Percentiles rank a stretch among this genome's conserved stretches.
phyloP scores from a whole-genome alignment of 768 basidiomycete species.

The Guyanaporus albipodus region DNA sequence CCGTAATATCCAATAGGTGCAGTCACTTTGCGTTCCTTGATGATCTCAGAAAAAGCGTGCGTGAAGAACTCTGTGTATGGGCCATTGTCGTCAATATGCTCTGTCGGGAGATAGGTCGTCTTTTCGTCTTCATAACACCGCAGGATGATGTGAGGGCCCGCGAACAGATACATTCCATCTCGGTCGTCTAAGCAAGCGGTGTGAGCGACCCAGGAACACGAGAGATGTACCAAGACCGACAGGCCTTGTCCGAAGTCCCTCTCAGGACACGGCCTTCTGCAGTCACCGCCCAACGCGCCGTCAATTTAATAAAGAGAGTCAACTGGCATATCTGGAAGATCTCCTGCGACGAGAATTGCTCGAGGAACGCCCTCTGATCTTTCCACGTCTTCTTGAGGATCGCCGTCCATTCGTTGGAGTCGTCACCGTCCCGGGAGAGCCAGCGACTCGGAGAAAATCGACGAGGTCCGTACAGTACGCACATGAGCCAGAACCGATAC shows the following conservation, averaged over 20 bases:
- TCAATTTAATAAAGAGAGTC: background rate
- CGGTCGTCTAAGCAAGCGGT: too few relatives aligned
- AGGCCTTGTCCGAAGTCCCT: background rate
- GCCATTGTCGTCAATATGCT: background rate
- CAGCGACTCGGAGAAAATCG: background rate
- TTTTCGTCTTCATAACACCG: conserved; percentile 6
- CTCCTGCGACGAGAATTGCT: conserved; percentile 1
- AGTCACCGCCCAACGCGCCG: background rate
- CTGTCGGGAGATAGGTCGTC: background rate
- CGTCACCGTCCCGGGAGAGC: background rate
- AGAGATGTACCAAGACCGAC: background rate
- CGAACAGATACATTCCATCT: conserved; percentile 7
- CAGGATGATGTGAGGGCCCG: conserved; percentile 6
- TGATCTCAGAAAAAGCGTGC: background rate
- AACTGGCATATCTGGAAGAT: background rate
- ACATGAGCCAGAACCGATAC: conserved; percentile 28
- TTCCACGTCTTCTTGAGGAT: background rate
- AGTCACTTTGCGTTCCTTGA: background rate
- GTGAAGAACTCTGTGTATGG: background rate
- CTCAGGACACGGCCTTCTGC: background rate
- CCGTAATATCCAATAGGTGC: background rate
- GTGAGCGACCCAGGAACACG: too few relatives aligned
- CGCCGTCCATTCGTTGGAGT: background rate
- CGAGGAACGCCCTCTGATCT: background rate
- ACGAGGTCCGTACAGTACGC: conserved; percentile 4